Evolutionary conservation across 2,329 filamentous ascomycete genomes (phyloP), one percentile per base, ranked within the genome.

Genomic region (Pestalotiopsis sp.): DNA sequence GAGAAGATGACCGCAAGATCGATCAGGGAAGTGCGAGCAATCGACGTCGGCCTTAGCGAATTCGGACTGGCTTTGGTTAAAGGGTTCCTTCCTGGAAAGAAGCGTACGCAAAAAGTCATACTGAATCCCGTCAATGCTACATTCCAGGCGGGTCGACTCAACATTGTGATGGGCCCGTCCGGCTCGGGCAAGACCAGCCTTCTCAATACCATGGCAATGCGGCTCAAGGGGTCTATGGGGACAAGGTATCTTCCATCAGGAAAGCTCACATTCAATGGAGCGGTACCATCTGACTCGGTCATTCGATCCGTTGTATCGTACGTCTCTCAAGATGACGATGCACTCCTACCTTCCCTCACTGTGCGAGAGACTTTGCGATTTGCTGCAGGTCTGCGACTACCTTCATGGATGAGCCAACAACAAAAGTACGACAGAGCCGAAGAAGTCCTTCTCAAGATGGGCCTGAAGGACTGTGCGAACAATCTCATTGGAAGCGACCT

Each of bases 101-200:
- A 82, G 68, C 70, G 86, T 1, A 85, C 86, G 0, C 82, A 79
- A 1, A 89, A 88, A 75, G 84, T 80, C 0, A 94, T 95, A 12
- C 80, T 95, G 14, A 86, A 90, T 67, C 90, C 91, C 0, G 84
- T 94, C 13, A 90, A 85, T 1, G 83, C 91, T 0, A 88, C 86
- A 0, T 94, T 95, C 72, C 84, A 88, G 61, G 87, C 92, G 0
- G 91, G 92, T 0, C 82, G 87, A 14, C 76, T 95, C 14, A 94
- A 94, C 71, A 86, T 94, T 27, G 92, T 95, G 71, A 94, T 94
- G 92, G 92, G 92, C 0, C 92, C 92, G 0, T 93, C 91, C 0
- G 92, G 92, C 0, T 91, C 89, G 60, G 92, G 92, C 1, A 95
- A 95, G 77, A 94, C 92, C 0, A 92, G 91, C 0, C 82, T 94